A percentile compares a stretch with the other conserved stretches of the same genome.
Evolutionary conservation across 2,329 filamentous ascomycete genomes (phyloP).

Genomic region (Pestalotiopsis sp.): DNA sequence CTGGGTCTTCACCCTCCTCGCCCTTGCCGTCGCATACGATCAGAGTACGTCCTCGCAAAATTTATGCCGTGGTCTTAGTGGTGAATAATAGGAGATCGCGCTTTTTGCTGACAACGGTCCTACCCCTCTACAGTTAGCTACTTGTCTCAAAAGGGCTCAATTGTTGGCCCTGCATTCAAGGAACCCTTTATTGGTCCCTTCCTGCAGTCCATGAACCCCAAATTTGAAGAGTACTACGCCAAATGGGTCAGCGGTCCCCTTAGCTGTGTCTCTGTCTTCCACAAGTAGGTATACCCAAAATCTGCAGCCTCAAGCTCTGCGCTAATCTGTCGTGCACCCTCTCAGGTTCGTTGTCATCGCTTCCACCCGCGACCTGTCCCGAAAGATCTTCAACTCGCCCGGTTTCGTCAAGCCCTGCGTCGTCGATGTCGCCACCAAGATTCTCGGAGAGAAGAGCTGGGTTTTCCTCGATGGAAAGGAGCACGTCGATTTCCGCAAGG

Average conservation of each 20-base stretch:
- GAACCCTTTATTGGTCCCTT: constrained; percentile 94
- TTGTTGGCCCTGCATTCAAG: constrained; percentile 76
- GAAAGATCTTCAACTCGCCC: constrained; percentile 96
- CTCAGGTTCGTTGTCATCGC: constrained; percentile 93
- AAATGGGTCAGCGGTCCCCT: constrained; percentile 92
- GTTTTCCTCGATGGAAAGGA: constrained; percentile 95
- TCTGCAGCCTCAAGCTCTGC: background rate
- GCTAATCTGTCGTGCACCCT: constrained; percentile 9
- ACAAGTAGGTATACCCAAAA: constrained; percentile 71
- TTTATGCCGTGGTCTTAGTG: background rate
- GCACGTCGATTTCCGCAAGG: constrained; percentile 97
- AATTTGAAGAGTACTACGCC: constrained; percentile 86
- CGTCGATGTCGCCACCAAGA: constrained; percentile 91
- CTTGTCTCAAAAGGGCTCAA: constrained; percentile 73
- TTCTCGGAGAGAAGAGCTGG: constrained; percentile 91
- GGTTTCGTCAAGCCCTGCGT: constrained; percentile 93
- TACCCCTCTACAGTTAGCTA: constrained; percentile 65
- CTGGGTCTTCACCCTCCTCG: constrained; percentile 70
- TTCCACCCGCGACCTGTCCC: constrained; percentile 90
- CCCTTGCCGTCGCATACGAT: constrained; percentile 79
- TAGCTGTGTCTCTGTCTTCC: constrained; percentile 98
- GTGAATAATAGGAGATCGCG: background rate
- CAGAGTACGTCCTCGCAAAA: constrained; percentile 67
- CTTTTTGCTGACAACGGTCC: constrained; percentile 18
- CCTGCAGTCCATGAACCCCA: constrained; percentile 86